Conservation (phyloP, 441 rosid genomes). For the Arabidopsis hybrid region DNA sequence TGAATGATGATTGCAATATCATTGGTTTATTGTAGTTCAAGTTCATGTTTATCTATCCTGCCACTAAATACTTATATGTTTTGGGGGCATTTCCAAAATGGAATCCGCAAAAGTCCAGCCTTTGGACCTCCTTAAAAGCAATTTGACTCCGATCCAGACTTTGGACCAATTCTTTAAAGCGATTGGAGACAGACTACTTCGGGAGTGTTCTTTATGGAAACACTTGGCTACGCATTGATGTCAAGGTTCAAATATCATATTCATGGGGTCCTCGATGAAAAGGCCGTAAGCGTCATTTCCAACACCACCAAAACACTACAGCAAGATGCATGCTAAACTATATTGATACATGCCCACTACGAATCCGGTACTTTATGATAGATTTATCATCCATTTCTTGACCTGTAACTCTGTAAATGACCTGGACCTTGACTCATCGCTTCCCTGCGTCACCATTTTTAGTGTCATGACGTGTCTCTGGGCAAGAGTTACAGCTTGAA, state of each 20-base stretch:
- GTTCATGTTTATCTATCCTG: not conserved
- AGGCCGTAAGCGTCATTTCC: not conserved
- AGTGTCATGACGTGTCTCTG: constrained; percentile 12
- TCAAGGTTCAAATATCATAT: not conserved
- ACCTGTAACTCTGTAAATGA: constrained; percentile 18
- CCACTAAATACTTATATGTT: not conserved
- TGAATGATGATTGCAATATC: not conserved
- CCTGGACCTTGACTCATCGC: not conserved
- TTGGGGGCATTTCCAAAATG: not conserved
- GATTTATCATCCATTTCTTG: not conserved
- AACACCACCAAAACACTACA: constrained; percentile 16
- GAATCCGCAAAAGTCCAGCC: not conserved
- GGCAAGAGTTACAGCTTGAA: constrained; percentile 21
- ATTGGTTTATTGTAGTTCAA: not conserved
- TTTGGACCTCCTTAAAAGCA: not conserved
- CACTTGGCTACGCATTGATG: constrained; percentile 1
- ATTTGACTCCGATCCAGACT: not conserved
- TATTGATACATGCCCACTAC: constrained; percentile 6
- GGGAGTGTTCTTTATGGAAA: not conserved
- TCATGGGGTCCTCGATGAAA: not conserved
- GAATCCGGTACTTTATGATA: not conserved
- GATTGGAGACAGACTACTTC: not conserved
- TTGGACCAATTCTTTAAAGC: constrained; percentile 7
- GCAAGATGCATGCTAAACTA: not conserved
- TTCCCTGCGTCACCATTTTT: constrained; percentile 15